Evolutionary conservation across 768 basidiomycete genomes (phyloP).

Genomic region (Auricularia cornea): DNA sequence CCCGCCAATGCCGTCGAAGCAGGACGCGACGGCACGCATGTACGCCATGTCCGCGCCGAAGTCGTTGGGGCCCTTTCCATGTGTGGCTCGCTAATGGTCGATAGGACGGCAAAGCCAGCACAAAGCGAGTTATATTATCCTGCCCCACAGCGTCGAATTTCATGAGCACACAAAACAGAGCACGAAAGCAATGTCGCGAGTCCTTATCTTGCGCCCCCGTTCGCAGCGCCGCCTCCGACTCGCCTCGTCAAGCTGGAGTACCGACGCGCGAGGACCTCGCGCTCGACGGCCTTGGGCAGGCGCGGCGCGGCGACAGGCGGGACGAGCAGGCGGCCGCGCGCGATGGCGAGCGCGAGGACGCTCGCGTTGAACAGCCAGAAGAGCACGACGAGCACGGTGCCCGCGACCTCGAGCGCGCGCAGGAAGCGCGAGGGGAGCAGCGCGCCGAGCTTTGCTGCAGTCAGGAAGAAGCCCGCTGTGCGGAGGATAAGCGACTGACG

Average conservation of each 20-base stretch:
- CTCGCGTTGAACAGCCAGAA: background rate
- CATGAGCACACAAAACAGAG: too few relatives aligned
- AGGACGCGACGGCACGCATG: too few relatives aligned
- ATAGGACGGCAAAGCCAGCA: too few relatives aligned
- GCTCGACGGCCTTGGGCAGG: background rate
- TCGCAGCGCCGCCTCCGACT: too few relatives aligned
- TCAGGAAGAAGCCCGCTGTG: background rate
- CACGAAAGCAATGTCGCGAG: background rate
- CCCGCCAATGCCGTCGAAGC: too few relatives aligned
- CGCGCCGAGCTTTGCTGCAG: background rate
- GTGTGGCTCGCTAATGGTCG: too few relatives aligned
- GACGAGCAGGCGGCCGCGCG: background rate
- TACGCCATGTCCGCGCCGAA: too few relatives aligned
- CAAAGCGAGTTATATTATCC: too few relatives aligned
- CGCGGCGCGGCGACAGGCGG: background rate
- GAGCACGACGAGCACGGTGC: background rate
- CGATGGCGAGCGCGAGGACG: background rate
- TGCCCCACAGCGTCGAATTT: too few relatives aligned
- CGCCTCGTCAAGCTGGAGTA: too few relatives aligned
- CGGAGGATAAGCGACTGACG: background rate
- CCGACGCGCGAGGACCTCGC: background rate
- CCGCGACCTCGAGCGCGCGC: background rate
- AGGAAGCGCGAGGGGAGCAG: background rate
- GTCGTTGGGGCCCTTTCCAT: too few relatives aligned
- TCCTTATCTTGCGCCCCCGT: too few relatives aligned